Evolutionary conservation across 495 filamentous ascomycete species (phyloP), one percentile per base, ranked within the genome.

Genomic region (Aspergillus sclerotioniger): DNA sequence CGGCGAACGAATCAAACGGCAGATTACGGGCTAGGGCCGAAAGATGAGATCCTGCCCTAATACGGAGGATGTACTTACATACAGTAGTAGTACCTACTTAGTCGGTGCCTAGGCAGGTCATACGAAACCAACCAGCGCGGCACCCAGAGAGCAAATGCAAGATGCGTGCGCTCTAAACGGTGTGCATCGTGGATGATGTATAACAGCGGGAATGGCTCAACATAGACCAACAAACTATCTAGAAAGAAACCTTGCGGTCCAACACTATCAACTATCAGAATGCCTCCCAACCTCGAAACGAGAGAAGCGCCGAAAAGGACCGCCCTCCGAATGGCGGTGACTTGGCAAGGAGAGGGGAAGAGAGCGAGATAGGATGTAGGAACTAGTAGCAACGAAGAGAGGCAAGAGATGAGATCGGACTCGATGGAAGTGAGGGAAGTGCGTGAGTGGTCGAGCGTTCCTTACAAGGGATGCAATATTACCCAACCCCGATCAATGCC

Each of bases 141-240:
- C 15, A 16, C 20, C 47, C 29, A 31, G 9, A 50, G 44, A 58
- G 53, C 47, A 55, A 49, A 56, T 65, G 62, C 62, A 62, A 65
- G 62, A 65, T 65, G 60, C 33, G 48, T 59, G 59, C 58, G 56
- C 39, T 48, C 62, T 59, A 62, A 61, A 65, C 58, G 62, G 57
- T 55, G 59, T 61, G 62, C 58, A 64, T 64, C 62, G 47, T 62
- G 31, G 53, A 61, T 29, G 21, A 57, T 63, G 57, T 63, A 44
- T 29, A 61, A 15, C 29, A 60, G 58, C 62, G 62, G 58, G 58
- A 65, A 58, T 46, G 41, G 59, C 62, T 59, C 59, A 53, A 63
- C 52, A 54, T 54, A 60, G 54, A 57, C 58, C 54, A 58, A 46
- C 50, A 19, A 51, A 25, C 53, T 60, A 54, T 51, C 45, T 44